Evolutionary conservation across 306 rosid species (phyloP), one percentile per base, ranked within the genome.

Genomic region (Trifolium pratense): DNA sequence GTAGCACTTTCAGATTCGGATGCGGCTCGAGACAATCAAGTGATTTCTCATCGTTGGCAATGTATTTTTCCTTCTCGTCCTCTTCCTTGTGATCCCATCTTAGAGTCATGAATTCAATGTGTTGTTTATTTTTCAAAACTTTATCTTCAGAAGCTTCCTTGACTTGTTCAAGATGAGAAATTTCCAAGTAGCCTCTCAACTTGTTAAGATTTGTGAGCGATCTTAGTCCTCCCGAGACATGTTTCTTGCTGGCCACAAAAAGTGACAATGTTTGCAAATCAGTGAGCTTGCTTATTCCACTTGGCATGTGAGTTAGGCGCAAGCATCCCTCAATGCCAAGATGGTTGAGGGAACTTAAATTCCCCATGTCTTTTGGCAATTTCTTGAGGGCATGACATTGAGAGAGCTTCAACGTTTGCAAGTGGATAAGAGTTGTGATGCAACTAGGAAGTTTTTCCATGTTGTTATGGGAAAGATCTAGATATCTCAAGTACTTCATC

Each of bases 341-440:
- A 42, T 79, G 79, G 31, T 31, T 60, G 8, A 79, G 83, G 1
- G 1, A 18, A 16, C 0, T 6, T 6, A 79, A 21, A 1, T 17
- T 7, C 1, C 4, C 1, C 2, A 80, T 20, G 5, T 64, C 31
- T 18, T 49, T 64, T 1, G 80, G 81, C 48, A 80, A 29, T 36
- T 70, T 65, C 59, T 45, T 13, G 39, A 80, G 70, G 0, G 0
- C 0, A 1, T 1, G 0, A 36, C 84, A 76, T 0, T 0, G 5
- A 7, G 74, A 65, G 0, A 79, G 65, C 21, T 32, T 73, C 23
- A 79, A 9, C 0, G 83, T 79, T 0, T 66, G 75, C 78, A 79
- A 37, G 10, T 57, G 12, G 2, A 7, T 4, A 6, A 78, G 66
- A 64, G 37, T 43, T 29, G 75, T 36, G 17, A 73, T 59, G 6